Conservation (phyloP, 2,329 filamentous ascomycete genomes). For the Aspergillus ibericus region DNA sequence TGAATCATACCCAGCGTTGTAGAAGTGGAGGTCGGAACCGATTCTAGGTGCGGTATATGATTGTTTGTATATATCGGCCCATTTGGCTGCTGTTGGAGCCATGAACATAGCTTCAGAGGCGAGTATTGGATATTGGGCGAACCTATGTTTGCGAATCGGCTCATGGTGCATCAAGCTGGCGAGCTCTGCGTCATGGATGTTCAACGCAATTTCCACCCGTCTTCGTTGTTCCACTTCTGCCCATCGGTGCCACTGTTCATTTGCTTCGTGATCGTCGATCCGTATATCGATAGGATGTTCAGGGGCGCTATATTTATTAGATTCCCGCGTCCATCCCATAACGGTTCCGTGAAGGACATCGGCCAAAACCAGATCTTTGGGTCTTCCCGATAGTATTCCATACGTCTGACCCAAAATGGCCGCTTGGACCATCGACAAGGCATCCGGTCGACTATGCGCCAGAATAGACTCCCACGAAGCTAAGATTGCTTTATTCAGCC, state of each 20-base stretch:
- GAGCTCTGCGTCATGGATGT: slow-evolving; percentile 33
- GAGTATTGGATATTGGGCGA: slow-evolving; percentile 9
- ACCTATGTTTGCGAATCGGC: slow-evolving; percentile 17
- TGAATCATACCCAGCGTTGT: neutral
- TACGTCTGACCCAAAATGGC: slow-evolving; percentile 33
- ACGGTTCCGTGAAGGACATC: slow-evolving; percentile 34
- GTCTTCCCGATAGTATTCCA: slow-evolving; percentile 28
- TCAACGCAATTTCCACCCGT: slow-evolving; percentile 27
- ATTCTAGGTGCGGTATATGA: neutral
- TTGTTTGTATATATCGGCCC: slow-evolving; percentile 10
- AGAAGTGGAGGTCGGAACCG: neutral
- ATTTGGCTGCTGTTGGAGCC: slow-evolving; percentile 18
- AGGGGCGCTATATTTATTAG: slow-evolving; percentile 19
- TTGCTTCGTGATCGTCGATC: slow-evolving; percentile 10
- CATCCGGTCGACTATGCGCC: slow-evolving; percentile 17
- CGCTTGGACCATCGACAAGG: slow-evolving; percentile 27
- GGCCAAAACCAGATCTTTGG: slow-evolving; percentile 28
- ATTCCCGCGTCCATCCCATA: slow-evolving; percentile 30
- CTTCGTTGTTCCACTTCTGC: slow-evolving; percentile 27
- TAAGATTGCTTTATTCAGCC: slow-evolving; percentile 26
- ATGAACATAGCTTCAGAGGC: slow-evolving; percentile 19
- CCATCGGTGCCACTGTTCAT: slow-evolving; percentile 26
- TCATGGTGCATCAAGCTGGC: slow-evolving; percentile 23
- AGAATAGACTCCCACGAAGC: slow-evolving; percentile 22
- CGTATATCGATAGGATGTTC: slow-evolving; percentile 7